Percentiles rank a stretch among this genome's conserved stretches.
Conservation (phyloP, 2,329 filamentous ascomycete species). For the Colletotrichum echinochloae region DNA sequence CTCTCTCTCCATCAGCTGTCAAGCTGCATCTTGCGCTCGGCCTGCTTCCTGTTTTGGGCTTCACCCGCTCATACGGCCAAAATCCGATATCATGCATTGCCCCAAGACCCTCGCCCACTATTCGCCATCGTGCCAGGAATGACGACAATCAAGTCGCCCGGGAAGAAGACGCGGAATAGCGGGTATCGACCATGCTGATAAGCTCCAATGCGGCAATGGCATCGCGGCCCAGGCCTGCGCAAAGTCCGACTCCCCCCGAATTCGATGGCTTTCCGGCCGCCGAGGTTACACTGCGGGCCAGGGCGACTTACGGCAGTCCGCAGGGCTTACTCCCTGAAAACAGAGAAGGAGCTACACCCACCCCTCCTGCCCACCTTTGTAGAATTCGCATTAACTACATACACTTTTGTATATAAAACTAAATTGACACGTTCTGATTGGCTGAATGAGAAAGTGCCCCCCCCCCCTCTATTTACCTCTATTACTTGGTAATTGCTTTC, state of each 20-base stretch:
- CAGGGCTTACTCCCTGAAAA: too few relatives aligned
- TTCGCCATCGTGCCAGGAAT: conserved; percentile 39
- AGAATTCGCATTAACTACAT: too few relatives aligned
- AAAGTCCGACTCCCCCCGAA: conserved; percentile 8
- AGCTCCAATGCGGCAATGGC: conserved; percentile 24
- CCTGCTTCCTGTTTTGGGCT: background rate
- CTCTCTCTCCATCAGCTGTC: too few relatives aligned
- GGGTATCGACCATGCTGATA: conserved; percentile 20
- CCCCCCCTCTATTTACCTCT: too few relatives aligned
- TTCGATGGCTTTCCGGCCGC: conserved; percentile 16
- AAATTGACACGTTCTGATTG: too few relatives aligned
- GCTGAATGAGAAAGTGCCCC: too few relatives aligned
- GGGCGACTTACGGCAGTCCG: too few relatives aligned
- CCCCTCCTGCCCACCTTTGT: too few relatives aligned
- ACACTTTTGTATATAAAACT: too few relatives aligned
- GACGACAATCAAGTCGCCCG: conserved; percentile 23
- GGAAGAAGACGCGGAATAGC: conserved; percentile 22
- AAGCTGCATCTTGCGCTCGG: conserved; percentile 6
- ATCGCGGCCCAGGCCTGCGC: conserved; percentile 2
- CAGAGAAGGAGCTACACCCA: too few relatives aligned
- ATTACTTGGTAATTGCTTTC: too few relatives aligned
- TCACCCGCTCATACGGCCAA: conserved; percentile 13
- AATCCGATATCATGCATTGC: conserved; percentile 5
- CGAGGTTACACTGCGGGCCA: background rate
- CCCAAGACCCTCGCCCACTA: conserved; percentile 17